Percentiles rank a stretch among this genome's conserved stretches.
Conservation (phyloP, 371 early-diverging fungal species). For the Mucor plumbeus region DNA sequence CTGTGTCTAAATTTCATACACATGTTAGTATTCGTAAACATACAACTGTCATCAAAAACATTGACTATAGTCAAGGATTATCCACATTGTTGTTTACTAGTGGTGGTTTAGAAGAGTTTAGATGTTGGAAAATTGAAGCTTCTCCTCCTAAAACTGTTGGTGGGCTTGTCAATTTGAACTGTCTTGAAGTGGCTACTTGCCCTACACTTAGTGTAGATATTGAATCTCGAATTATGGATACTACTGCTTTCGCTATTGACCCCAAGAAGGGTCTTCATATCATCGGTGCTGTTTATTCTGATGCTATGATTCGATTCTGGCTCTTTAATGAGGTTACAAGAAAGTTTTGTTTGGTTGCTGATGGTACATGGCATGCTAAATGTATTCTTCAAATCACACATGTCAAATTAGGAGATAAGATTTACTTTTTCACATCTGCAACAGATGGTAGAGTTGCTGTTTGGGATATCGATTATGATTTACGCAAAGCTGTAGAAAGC, state of each 20-base stretch:
- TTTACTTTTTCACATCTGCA: constrained; percentile 61
- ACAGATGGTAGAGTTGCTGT: constrained; percentile 64
- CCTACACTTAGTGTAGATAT: constrained; percentile 52
- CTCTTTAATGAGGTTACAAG: constrained; percentile 57
- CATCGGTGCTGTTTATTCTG: constrained; percentile 64
- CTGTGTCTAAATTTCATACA: constrained; percentile 29
- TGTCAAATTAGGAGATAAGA: constrained; percentile 37
- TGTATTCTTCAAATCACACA: constrained; percentile 63
- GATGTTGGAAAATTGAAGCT: constrained; percentile 59
- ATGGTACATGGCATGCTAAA: constrained; percentile 62
- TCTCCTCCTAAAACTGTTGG: constrained; percentile 1
- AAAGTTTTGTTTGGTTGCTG: constrained; percentile 55
- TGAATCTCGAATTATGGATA: constrained; percentile 68
- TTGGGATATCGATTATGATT: constrained; percentile 53
- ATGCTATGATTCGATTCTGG: constrained; percentile 65
- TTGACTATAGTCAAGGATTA: constrained; percentile 39
- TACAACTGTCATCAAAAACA: constrained; percentile 55
- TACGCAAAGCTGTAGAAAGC: constrained; percentile 30
- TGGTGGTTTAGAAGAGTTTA: constrained; percentile 59
- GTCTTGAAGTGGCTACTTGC: constrained; percentile 59
- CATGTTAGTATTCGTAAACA: constrained; percentile 55
- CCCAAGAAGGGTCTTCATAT: constrained; percentile 51
- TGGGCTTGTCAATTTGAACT: constrained; percentile 34
- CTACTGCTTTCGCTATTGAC: constrained; percentile 46
- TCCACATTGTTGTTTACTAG: constrained; percentile 55